A percentile compares a stretch with the other conserved stretches of the same genome.
These are phyloP conservation scores for Gillenia trifoliata DNA, from an alignment of 306 rosid species.

Conservation along the genomic window DNA sequence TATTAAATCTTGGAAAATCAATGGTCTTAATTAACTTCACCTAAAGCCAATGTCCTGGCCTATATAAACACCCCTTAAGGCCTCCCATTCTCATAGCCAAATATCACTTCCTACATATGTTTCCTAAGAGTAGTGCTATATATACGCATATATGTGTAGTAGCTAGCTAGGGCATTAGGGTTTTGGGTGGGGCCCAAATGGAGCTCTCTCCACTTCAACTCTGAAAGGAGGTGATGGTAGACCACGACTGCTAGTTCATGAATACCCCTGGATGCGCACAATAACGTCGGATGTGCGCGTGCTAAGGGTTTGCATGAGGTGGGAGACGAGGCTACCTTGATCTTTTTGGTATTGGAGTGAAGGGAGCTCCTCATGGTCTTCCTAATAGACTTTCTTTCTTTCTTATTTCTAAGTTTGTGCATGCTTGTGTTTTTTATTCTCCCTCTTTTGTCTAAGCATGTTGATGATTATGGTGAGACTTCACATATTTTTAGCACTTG, in stretches of 20 bases:
- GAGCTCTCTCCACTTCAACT: constrained; percentile 54
- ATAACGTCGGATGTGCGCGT: not conserved
- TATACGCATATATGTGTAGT: not conserved
- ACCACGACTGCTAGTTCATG: constrained; percentile 69
- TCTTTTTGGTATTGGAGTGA: constrained; percentile 72
- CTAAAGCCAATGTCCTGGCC: not conserved
- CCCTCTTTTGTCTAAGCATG: not conserved
- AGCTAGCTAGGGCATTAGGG: not conserved
- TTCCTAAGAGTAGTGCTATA: not conserved
- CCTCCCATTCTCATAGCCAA: not conserved
- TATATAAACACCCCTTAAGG: constrained; percentile 20
- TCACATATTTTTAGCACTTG: too few relatives aligned
- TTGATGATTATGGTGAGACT: too few relatives aligned
- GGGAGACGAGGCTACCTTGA: constrained; percentile 50
- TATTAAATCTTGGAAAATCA: not conserved
- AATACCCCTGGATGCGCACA: constrained; percentile 31
- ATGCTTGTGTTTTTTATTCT: not conserved
- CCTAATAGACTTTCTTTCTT: not conserved
- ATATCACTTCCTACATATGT: not conserved
- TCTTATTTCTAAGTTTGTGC: not conserved
- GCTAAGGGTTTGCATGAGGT: constrained; percentile 57
- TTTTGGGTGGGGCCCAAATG: constrained; percentile 12
- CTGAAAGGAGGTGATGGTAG: constrained; percentile 52
- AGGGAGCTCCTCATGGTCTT: constrained; percentile 44
- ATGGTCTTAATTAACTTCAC: constrained; percentile 7